Percentiles rank a stretch among this genome's conserved stretches.
Conservation (phyloP, 805 yeast species). For the Pichia occidentalis region DNA sequence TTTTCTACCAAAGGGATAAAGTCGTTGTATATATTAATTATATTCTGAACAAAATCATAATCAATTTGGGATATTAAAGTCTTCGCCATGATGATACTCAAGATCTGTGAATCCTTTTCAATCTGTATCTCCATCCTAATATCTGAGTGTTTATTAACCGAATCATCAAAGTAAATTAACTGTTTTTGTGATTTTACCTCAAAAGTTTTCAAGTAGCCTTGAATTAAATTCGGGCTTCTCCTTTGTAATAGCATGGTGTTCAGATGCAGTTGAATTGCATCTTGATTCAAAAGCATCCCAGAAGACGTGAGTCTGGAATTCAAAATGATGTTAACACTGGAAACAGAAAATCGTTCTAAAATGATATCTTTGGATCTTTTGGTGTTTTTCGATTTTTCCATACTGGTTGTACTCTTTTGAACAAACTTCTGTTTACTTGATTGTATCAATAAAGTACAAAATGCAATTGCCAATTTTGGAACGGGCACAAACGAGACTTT, state of each 20-base stretch:
- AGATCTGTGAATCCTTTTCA: slow-evolving; percentile 25
- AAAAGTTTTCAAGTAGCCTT: slow-evolving; percentile 43
- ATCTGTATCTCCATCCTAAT: slow-evolving; percentile 44
- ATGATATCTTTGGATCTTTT: slow-evolving; percentile 16
- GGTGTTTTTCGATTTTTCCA: slow-evolving; percentile 18
- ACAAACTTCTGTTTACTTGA: slow-evolving; percentile 16
- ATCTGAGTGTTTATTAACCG: slow-evolving; percentile 35
- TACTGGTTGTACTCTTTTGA: slow-evolving; percentile 7
- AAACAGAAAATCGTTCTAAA: slow-evolving; percentile 36
- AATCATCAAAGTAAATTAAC: slow-evolving; percentile 25
- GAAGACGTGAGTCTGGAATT: slow-evolving; percentile 37
- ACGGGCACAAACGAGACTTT: slow-evolving; percentile 41
- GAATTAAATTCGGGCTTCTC: slow-evolving; percentile 34
- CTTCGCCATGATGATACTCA: slow-evolving; percentile 38
- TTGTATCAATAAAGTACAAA: slow-evolving; percentile 35
- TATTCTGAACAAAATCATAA: slow-evolving; percentile 3
- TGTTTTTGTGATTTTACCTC: slow-evolving; percentile 19
- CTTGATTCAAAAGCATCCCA: slow-evolving; percentile 38
- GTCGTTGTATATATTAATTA: slow-evolving; percentile 10
- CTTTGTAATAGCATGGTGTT: slow-evolving; percentile 36
- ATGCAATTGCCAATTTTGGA: slow-evolving; percentile 32
- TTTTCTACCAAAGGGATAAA: slow-evolving; percentile 17
- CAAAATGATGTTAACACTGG: slow-evolving; percentile 35
- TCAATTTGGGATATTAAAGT: slow-evolving; percentile 26
- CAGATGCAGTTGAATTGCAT: slow-evolving; percentile 25